Conservation (phyloP, 73 alveolate genomes). For the Tetrahymena malaccensis region DNA sequence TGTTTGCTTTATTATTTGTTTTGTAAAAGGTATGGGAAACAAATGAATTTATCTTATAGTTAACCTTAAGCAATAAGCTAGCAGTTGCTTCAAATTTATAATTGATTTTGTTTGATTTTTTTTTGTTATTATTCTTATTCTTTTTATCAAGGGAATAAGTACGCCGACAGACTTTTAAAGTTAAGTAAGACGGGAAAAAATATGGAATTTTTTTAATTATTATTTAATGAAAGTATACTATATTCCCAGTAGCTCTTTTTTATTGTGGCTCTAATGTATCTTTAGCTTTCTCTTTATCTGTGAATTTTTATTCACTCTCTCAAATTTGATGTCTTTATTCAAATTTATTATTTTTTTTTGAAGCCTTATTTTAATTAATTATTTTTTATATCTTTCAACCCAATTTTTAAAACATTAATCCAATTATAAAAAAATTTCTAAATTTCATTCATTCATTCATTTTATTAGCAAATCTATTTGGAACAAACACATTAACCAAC, state of each 20-base stretch:
- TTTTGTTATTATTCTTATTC: not conserved
- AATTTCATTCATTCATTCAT: not conserved
- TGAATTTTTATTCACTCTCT: not conserved
- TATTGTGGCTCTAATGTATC: not conserved
- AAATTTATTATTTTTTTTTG: not conserved
- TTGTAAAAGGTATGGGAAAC: not conserved
- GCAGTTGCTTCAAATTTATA: not conserved
- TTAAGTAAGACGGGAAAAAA: not conserved
- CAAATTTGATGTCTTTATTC: not conserved
- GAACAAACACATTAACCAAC: not conserved
- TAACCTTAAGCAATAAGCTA: not conserved
- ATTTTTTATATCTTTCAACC: not conserved
- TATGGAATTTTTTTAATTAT: not conserved
- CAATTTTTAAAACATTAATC: not conserved
- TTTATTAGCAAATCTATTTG: not conserved
- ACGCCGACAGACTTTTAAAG: not conserved
- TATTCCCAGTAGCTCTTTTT: not conserved
- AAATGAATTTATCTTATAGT: not conserved
- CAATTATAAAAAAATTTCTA: not conserved
- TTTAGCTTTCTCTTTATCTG: not conserved
- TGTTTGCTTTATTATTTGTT: not conserved
- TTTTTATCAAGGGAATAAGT: not conserved
- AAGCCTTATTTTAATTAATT: not conserved
- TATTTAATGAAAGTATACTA: not conserved
- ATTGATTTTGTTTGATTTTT: not conserved